These are phyloP conservation scores for Paratinospora sagittata DNA, from an alignment of 164 flowering plant genomes.

Conservation along the genomic window DNA sequence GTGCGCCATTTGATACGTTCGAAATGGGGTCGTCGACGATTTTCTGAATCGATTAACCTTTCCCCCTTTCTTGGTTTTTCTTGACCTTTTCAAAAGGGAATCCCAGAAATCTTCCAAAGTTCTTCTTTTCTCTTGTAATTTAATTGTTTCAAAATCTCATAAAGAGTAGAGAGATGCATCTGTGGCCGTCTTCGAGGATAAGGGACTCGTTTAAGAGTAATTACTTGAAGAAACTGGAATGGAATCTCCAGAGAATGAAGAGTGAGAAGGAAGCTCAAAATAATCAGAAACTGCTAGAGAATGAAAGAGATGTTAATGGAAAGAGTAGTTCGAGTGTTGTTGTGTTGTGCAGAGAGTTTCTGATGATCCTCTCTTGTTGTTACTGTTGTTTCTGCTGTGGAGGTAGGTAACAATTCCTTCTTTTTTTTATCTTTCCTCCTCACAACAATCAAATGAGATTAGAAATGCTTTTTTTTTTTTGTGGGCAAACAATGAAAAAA, in stretches of 20 bases:
- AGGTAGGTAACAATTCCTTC: constrained; percentile 47
- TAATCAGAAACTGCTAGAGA: constrained; percentile 28
- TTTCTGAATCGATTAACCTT: too few relatives aligned
- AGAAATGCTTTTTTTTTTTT: too few relatives aligned
- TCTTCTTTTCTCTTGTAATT: too few relatives aligned
- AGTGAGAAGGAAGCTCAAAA: constrained; percentile 21
- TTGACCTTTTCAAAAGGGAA: too few relatives aligned
- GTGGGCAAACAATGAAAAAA: too few relatives aligned
- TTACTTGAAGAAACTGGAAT: constrained; percentile 44
- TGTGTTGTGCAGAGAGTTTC: constrained; percentile 28
- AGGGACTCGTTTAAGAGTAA: constrained; percentile 57
- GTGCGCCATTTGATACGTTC: too few relatives aligned
- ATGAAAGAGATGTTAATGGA: constrained; percentile 9
- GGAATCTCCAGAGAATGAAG: constrained; percentile 50
- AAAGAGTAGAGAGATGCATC: constrained; percentile 42
- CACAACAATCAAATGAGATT: too few relatives aligned
- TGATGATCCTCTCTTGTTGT: constrained; percentile 48
- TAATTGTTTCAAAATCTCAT: too few relatives aligned
- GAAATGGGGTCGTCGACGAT: too few relatives aligned
- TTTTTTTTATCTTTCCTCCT: too few relatives aligned
- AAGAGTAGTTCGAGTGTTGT: constrained; percentile 1
- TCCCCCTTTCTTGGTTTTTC: too few relatives aligned
- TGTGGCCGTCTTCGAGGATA: constrained; percentile 55
- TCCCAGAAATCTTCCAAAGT: too few relatives aligned
- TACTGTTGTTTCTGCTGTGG: constrained; percentile 67